These are phyloP conservation scores for Thelephora ganbajun DNA, from an alignment of 768 basidiomycete species.

Conservation along the genomic window DNA sequence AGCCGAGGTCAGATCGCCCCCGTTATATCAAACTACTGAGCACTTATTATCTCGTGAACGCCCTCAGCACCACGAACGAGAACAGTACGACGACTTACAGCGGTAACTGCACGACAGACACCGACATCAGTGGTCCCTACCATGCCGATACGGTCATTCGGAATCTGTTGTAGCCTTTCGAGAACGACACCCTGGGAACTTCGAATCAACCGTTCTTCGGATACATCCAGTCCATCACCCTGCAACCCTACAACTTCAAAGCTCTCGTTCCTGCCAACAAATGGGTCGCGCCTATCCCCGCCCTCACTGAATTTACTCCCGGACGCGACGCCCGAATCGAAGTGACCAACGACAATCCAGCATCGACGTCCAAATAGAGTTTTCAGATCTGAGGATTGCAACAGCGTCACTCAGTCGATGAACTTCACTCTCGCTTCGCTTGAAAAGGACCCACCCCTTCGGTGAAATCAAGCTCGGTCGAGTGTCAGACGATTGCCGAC, in stretches of 20 bases:
- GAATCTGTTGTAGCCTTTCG: constrained; percentile 78
- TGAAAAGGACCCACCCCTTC: constrained; percentile 41
- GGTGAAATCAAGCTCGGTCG: constrained; percentile 26
- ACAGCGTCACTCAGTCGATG: constrained; percentile 47
- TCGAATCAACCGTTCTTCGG: constrained; percentile 62
- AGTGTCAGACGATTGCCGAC: constrained; percentile 29
- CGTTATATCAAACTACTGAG: no score
- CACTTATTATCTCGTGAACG: no score
- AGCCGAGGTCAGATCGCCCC: constrained; percentile 69
- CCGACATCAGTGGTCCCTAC: no score
- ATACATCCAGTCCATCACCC: constrained; percentile 49
- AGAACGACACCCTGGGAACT: constrained; percentile 52
- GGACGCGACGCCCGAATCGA: constrained; percentile 75
- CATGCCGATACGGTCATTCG: constrained; percentile 9
- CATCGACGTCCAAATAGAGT: constrained; percentile 63
- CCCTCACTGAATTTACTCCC: constrained; percentile 66
- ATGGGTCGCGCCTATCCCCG: constrained; percentile 62
- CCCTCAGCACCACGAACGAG: no score
- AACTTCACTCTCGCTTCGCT: constrained; percentile 59
- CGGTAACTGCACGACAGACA: no score
- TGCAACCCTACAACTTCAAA: constrained; percentile 73
- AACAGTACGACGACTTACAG: no score
- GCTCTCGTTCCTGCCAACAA: constrained; percentile 52
- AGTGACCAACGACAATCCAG: constrained; percentile 30
- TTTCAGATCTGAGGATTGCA: constrained; percentile 61